Evolutionary conservation across 176 grass and related monocot genomes (phyloP), one percentile per base, ranked within the genome.

Genomic region (Secale cereale): DNA sequence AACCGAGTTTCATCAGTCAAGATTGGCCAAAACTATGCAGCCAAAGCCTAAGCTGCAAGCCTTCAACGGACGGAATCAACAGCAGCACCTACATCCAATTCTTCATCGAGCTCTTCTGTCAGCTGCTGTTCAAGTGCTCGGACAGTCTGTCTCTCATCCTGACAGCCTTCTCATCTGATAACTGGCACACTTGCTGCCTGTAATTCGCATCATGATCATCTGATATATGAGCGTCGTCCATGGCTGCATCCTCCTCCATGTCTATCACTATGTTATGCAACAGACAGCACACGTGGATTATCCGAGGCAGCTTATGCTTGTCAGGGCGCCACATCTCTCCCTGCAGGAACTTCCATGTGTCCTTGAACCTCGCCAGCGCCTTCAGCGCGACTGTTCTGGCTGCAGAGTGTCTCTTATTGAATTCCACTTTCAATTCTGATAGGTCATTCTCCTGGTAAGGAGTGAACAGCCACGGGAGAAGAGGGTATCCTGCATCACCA

Each of bases 281-380:
- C 83, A 98, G 52, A 78, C 91, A 94, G 68, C 96, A 98, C 13
- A 95, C 93, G 10, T 95, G 91, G 69, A 95, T 95, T 91, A 98
- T 98, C 78, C 96, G 91, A 75, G 96, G 96, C 64, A 98, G 86
- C 72, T 74, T 85, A 25, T 98, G 96, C 75, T 94, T 98, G 80
- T 98, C 96, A 0, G 96, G 96, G 17, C 96, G 87, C 96, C 96
- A 98, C 96, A 98, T 98, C 81, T 93, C 96, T 14, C 95, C 96
- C 3, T 95, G 93, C 25, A 98, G 83, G 40, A 92, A 95, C 81
- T 90, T 89, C 96, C 96, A 98, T 74, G 88, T 98, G 33, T 90
- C 87, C 75, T 98, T 98, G 87, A 98, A 94, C 41, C 82, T 88
- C 3, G 91, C 77, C 68, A 98, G 64, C 17, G 93, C 88, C 75